phyloP scores from a whole-genome alignment of 208 protist genomes.

The Leishmania turanica region DNA sequence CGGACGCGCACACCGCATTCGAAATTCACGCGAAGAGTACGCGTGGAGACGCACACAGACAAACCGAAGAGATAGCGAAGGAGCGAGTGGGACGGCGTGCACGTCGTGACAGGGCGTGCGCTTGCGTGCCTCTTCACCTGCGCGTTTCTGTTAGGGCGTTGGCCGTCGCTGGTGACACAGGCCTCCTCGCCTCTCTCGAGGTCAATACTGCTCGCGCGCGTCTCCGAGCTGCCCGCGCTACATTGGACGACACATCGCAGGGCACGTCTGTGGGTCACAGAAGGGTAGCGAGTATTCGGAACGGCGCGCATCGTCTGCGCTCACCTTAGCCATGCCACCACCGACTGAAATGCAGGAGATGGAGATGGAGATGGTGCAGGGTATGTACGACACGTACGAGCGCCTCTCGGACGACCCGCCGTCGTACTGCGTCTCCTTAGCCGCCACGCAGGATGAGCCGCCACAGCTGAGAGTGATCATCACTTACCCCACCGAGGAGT shows the following conservation, averaged over 20 bases:
- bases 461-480: slow-evolving; percentile 83
- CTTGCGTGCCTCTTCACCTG: neutral
- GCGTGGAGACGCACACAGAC: neutral
- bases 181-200: neutral
- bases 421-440: slow-evolving; percentile 73
- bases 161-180: neutral
- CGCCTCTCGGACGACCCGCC: slow-evolving; percentile 72
- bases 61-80: neutral
- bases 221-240: neutral
- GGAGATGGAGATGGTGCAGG: slow-evolving; percentile 92
- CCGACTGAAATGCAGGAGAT: slow-evolving; percentile 86
- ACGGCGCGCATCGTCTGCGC: neutral
- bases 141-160: neutral
- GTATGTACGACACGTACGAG: slow-evolving; percentile 90
- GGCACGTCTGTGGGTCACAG: neutral
- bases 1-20: neutral
- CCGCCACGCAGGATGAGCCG: slow-evolving; percentile 64
- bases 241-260: neutral
- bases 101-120: neutral
- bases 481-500: slow-evolving; percentile 66
- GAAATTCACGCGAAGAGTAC: neutral
- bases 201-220: too few species aligned
- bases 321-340: slow-evolving; percentile 47
- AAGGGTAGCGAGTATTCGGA: neutral
- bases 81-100: neutral